phyloP scores from a whole-genome alignment of 805 yeast species.

The Ogataea siamensis region DNA sequence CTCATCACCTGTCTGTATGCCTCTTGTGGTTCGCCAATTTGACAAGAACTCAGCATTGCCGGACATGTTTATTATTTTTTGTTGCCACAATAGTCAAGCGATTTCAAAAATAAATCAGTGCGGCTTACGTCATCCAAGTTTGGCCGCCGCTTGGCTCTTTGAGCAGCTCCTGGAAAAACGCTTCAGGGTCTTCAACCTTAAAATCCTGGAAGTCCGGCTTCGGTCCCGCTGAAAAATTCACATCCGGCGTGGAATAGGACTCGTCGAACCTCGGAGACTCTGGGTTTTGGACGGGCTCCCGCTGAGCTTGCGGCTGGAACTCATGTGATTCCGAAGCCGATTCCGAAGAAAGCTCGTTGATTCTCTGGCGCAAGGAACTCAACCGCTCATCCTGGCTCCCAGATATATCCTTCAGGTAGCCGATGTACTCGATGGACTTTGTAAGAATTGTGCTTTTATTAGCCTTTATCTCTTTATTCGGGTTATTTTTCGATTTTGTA shows the following conservation, averaged over 20 bases:
- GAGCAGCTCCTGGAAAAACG: conserved; percentile 18
- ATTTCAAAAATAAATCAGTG: background rate
- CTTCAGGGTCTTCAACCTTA: conserved; percentile 17
- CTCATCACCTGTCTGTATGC: conserved; percentile 11
- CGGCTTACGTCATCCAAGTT: conserved; percentile 11
- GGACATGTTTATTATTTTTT: conserved; percentile 1
- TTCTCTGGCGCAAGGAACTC: conserved; percentile 38
- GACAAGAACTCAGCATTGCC: conserved; percentile 28
- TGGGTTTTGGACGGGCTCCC: background rate
- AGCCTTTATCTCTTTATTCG: conserved; percentile 65
- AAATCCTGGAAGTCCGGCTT: conserved; percentile 6
- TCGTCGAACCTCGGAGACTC: conserved; percentile 1
- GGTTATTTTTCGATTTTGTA: conserved; percentile 31
- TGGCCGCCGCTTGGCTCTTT: conserved; percentile 8
- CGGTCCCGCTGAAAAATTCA: background rate
- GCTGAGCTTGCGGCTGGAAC: conserved; percentile 3
- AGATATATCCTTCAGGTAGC: conserved; percentile 60
- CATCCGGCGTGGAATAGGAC: background rate
- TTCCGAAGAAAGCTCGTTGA: conserved; percentile 26
- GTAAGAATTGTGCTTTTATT: conserved; percentile 77
- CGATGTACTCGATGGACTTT: conserved; percentile 78
- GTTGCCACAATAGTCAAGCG: conserved; percentile 18
- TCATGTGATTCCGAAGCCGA: conserved; percentile 5
- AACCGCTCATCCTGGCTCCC: conserved; percentile 51
- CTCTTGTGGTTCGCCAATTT: conserved; percentile 29